These are phyloP conservation scores for Cryptococcus depauperatus DNA, from an alignment of 1,284 basidiomycete genomes.

Conservation along the genomic window DNA sequence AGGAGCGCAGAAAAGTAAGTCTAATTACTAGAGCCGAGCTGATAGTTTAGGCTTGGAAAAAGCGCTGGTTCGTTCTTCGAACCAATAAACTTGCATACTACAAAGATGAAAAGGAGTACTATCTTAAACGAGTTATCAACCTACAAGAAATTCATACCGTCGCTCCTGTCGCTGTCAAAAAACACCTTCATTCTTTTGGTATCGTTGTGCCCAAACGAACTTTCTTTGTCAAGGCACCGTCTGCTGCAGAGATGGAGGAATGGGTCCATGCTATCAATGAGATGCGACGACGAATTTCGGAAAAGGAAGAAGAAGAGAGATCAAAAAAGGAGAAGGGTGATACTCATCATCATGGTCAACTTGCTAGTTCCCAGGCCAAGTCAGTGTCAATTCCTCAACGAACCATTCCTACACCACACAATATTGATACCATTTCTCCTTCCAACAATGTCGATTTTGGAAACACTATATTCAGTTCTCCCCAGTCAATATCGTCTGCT, in stretches of 20 bases:
- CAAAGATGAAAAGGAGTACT: constrained; percentile 86
- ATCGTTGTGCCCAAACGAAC: constrained; percentile 85
- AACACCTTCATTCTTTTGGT: constrained; percentile 81
- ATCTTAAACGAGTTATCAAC: constrained; percentile 81
- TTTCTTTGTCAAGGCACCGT: constrained; percentile 82
- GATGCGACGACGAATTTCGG: constrained; percentile 58
- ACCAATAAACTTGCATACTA: constrained; percentile 91
- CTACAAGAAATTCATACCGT: constrained; percentile 84
- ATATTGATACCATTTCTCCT: constrained; percentile 15
- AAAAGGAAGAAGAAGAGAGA: constrained; percentile 33
- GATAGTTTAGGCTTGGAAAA: constrained; percentile 79
- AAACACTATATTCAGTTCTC: constrained; percentile 3
- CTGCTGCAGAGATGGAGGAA: constrained; percentile 60
- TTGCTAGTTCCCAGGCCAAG: constrained; percentile 3
- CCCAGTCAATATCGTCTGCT: constrained; percentile 5
- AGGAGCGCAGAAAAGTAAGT: constrained; percentile 85
- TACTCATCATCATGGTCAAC: constrained; percentile 1
- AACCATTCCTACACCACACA: background rate
- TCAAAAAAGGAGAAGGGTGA: constrained; percentile 13
- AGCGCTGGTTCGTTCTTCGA: constrained; percentile 94
- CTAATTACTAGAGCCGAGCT: background rate
- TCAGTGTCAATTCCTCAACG: background rate
- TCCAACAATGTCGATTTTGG: constrained; percentile 6
- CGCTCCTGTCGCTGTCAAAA: constrained; percentile 79
- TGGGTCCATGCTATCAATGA: constrained; percentile 83